Conservation (phyloP, 78 protist genomes). For the Dictyostelium purpureum region DNA sequence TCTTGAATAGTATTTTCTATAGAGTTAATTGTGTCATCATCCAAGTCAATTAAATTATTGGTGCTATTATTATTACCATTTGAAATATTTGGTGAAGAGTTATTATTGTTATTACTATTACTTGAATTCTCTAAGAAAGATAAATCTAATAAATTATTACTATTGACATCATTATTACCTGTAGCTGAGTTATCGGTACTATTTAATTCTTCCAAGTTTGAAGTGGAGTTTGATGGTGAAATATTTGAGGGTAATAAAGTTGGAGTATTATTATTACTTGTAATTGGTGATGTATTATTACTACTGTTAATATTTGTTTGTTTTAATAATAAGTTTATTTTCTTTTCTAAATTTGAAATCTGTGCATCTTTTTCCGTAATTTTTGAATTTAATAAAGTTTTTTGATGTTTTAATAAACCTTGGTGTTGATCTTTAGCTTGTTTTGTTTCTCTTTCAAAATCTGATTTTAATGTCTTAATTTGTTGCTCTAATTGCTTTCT, state of each 20-base stretch:
- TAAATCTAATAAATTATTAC: conserved; percentile 6
- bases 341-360: conserved; percentile 33
- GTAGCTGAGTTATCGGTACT: neutral
- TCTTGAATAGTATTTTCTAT: neutral
- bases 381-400: conserved; percentile 36
- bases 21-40: neutral
- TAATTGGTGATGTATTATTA: neutral
- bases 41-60: conserved; percentile 16
- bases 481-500: conserved; percentile 12
- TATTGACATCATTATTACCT: neutral
- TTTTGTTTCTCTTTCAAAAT: conserved; percentile 18
- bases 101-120: neutral
- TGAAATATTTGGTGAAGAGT: neutral
- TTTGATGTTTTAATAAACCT: conserved; percentile 65
- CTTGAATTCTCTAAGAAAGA: neutral
- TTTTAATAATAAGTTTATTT: neutral
- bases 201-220: too few species aligned
- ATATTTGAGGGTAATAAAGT: too few species aligned
- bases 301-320: neutral
- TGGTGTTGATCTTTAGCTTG: conserved; percentile 58
- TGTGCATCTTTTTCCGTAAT: conserved; percentile 9
- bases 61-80: neutral
- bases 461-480: neutral
- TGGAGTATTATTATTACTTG: neutral
- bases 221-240: too few species aligned